phyloP scores from a whole-genome alignment of 2,329 filamentous ascomycete genomes.

The Trichoderma sp. region DNA sequence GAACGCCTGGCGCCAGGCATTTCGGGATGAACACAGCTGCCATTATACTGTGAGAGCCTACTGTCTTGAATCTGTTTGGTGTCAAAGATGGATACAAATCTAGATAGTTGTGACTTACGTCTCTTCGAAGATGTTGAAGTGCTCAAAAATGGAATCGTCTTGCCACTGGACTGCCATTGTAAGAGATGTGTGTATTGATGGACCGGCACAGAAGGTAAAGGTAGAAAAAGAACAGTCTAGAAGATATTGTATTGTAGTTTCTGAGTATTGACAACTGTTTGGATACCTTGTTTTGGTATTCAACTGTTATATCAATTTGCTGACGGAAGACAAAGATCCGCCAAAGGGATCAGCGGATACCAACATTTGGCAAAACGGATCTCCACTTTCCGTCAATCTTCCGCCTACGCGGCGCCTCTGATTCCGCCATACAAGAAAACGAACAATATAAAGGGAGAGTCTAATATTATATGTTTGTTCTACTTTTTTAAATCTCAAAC shows the following conservation, averaged over 20 bases:
- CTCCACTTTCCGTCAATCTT: background rate
- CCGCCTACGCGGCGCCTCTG: background rate
- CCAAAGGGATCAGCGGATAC: background rate
- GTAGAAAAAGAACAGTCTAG: background rate
- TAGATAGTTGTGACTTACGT: background rate
- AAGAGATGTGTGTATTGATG: background rate
- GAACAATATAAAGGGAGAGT: background rate
- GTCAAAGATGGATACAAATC: background rate
- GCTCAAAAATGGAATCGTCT: background rate
- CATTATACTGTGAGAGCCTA: background rate
- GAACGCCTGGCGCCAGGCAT: background rate
- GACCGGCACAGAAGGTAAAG: background rate
- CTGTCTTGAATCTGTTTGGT: background rate
- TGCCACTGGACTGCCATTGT: background rate
- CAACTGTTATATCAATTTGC: background rate
- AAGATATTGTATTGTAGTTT: background rate
- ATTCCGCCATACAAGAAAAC: background rate
- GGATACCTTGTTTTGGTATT: background rate
- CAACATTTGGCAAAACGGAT: background rate
- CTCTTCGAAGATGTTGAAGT: background rate
- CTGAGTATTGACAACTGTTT: background rate
- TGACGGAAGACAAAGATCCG: background rate
- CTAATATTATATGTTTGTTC: background rate
- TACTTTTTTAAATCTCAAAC: background rate
- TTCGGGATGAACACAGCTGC: background rate